These are phyloP conservation scores for Cutaneotrichosporon dermatis DNA, from an alignment of 1,284 basidiomycete genomes.

Conservation along the genomic window DNA sequence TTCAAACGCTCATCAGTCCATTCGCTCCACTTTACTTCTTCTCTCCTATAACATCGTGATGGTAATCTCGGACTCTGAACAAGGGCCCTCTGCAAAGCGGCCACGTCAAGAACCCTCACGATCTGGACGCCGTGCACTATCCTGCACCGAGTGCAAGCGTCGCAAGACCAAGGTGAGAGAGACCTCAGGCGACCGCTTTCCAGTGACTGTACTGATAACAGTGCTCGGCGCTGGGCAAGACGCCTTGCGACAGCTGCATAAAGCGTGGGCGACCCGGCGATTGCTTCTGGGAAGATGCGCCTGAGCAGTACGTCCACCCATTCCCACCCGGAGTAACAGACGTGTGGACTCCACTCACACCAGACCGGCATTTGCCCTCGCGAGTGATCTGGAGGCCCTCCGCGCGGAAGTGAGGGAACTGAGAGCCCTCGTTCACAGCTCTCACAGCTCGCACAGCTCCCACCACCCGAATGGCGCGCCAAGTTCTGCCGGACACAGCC, in stretches of 20 bases:
- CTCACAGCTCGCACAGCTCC: no score
- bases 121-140: slow-evolving; percentile 5
- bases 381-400: slow-evolving; percentile 3
- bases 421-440: background rate
- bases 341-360: background rate
- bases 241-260: slow-evolving; percentile 26
- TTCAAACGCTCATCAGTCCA: no score
- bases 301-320: slow-evolving; percentile 1
- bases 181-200: no score
- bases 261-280: slow-evolving; percentile 19
- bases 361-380: slow-evolving; percentile 1
- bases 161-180: slow-evolving; percentile 27
- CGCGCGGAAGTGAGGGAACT: slow-evolving; percentile 5
- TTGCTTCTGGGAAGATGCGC: slow-evolving; percentile 18
- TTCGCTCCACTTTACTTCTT: no score
- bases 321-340: background rate
- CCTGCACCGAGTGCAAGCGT: slow-evolving; percentile 28
- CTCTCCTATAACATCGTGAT: no score
- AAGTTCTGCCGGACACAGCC: no score
- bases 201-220: background rate
- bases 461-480: no score
- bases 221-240: slow-evolving; percentile 25
- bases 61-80: background rate
- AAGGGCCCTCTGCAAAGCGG: background rate
- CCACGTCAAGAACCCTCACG: background rate